Evolutionary conservation across 73 alveolate species (phyloP), one percentile per base, ranked within the genome.

Genomic region (Symbiodinium pilosum): DNA sequence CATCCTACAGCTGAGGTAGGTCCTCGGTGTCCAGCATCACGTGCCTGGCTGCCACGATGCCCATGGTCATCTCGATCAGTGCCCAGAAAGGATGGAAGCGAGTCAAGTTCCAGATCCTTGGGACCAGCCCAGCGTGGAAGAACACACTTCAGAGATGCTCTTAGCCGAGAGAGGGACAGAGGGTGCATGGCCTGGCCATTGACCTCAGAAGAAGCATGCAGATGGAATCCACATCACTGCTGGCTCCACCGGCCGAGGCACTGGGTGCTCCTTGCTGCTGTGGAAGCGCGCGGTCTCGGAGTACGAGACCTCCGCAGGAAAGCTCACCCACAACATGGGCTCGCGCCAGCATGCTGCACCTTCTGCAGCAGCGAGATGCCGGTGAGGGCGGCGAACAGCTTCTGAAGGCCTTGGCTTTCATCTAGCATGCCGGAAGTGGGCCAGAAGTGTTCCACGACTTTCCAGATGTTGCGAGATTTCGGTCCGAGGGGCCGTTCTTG

Each of bases 71-170:
- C 98, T 92, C 98, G 47, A 92, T 34, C 51, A 92, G 83, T 7
- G 98, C 98, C 98, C 98, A 92, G 47, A 92, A 40, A 3, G 98
- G 98, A 32, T 92, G 98, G 91, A 92, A 92, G 52, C 98, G 98
- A 43, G 98, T 92, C 64, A 92, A 51, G 71, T 92, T 92, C 98
- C 98, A 92, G 38, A 92, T 69, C 83, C 39, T 68, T 4, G 30
- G n/a, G n/a, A 24, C 75, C 75, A n/a, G n/a, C n/a, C n/a, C n/a
- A n/a, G n/a, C n/a, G n/a, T n/a, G n/a, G n/a, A n/a, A n/a, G n/a
- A n/a, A n/a, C n/a, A n/a, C n/a, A n/a, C n/a, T n/a, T n/a, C n/a
- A n/a, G n/a, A n/a, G n/a, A n/a, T n/a, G n/a, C n/a, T n/a, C n/a
- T n/a, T n/a, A n/a, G n/a, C n/a, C n/a, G n/a, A n/a, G n/a, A n/a